Evolutionary conservation across 179 eudicot genomes (phyloP).

Genomic region (Spergularia azorica): DNA sequence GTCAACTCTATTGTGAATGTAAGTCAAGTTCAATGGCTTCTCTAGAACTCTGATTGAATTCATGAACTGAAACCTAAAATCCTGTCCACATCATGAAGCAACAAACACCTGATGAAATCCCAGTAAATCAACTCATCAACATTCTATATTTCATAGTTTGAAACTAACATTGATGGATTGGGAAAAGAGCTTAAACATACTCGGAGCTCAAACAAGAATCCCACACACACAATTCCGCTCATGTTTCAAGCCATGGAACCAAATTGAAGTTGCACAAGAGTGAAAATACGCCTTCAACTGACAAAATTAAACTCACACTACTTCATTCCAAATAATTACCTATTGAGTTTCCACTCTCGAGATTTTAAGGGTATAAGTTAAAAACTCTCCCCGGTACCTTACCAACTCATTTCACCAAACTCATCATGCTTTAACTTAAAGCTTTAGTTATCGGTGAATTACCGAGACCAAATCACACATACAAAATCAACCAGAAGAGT

Average conservation of each 20-base stretch:
- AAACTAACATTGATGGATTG: background rate
- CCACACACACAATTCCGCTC: background rate
- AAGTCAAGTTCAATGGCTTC: constrained; percentile 67
- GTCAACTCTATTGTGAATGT: constrained; percentile 53
- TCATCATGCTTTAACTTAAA: background rate
- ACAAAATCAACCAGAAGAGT: background rate
- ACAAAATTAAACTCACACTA: no score
- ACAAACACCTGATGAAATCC: background rate
- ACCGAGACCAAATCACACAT: background rate
- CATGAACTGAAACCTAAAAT: constrained; percentile 75
- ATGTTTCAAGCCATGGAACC: background rate
- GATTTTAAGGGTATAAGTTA: background rate
- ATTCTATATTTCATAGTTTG: background rate
- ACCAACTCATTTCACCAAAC: background rate
- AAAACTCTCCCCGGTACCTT: background rate
- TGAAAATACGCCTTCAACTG: no score
- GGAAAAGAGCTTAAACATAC: background rate
- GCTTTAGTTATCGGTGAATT: background rate
- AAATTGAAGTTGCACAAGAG: background rate
- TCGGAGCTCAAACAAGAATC: background rate
- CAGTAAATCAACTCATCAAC: background rate
- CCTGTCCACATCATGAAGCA: constrained; percentile 36
- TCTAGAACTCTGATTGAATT: constrained; percentile 57
- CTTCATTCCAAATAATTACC: no score
- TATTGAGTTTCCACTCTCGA: no score